Conservation (phyloP, 2,329 filamentous ascomycete species). For the Daldinia eschscholtzii region DNA sequence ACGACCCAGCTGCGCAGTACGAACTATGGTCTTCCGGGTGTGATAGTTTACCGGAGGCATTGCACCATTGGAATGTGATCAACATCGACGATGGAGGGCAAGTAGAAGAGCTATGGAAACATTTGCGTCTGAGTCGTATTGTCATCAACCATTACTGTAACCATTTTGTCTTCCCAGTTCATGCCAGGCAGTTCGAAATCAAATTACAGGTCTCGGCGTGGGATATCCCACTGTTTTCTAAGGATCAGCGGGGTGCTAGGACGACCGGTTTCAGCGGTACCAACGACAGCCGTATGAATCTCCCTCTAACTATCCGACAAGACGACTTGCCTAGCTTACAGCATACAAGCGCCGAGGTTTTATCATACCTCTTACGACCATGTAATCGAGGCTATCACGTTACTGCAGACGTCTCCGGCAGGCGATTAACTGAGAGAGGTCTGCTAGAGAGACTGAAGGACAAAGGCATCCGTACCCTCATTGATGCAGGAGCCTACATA, state of each 20-base stretch:
- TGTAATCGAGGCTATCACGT: conserved; percentile 64
- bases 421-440: conserved; percentile 58
- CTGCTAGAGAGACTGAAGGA: conserved; percentile 58
- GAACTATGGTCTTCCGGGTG: conserved; percentile 59
- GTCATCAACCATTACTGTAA: conserved; percentile 72
- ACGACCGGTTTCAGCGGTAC: conserved; percentile 81
- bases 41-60: conserved; percentile 56
- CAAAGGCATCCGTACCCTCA: conserved; percentile 63
- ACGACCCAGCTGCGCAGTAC: conserved; percentile 69
- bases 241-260: conserved; percentile 44
- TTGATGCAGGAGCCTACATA: conserved; percentile 76
- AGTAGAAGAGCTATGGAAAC: conserved; percentile 61
- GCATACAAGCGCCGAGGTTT: conserved; percentile 74
- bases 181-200: conserved; percentile 72
- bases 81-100: conserved; percentile 69
- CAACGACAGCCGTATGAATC: conserved; percentile 71
- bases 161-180: conserved; percentile 72
- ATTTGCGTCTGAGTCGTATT: conserved; percentile 61
- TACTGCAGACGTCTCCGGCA: conserved; percentile 49
- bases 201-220: conserved; percentile 76
- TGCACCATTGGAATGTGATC: conserved; percentile 67
- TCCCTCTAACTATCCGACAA: conserved; percentile 72
- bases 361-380: conserved; percentile 67
- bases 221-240: conserved; percentile 69
- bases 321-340: conserved; percentile 67